Evolutionary conservation across 2,329 filamentous ascomycete species (phyloP), one percentile per base, ranked within the genome.

Genomic region (Alternaria ventricosa): DNA sequence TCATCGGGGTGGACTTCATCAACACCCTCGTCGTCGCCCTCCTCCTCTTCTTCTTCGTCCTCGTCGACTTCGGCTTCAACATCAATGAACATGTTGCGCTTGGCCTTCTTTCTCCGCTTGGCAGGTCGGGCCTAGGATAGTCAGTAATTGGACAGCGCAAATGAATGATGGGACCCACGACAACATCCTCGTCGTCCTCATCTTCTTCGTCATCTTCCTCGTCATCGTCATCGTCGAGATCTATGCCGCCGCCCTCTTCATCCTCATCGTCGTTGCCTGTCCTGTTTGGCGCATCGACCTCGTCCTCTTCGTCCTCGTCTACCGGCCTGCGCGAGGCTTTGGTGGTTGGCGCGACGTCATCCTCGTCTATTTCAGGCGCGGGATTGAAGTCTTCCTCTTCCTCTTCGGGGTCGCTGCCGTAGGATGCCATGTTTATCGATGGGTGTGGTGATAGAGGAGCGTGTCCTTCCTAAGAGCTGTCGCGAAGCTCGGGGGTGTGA

Each of bases 21-120:
- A 77, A 94, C 94, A 78, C 96, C 93, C 70, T 92, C 91, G 59
- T 94, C 94, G 61, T 86, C 93, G 61, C 93, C 93, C 61, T 86
- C 93, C 71, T 92, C 89, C 58, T 97, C 94, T 71, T 96, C 93
- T 71, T 79, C 77, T 55, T 97, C 95, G 68, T 97, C 90, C 63
- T 92, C 96, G 76, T 98, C 96, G 71, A 99, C 96, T 82, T 97
- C 96, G 79, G 96, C 96, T 85, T 99, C 96, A 75, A 95, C 93
- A 89, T 99, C 96, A 82, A 99, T 90, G 88, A 97, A 97, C 75
- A 91, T 90, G 72, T 93, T 92, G 67, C 93, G 89, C 68, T 87
- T 87, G 69, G 92, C 89, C 78, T 88, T 89, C 79, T 90, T 90
- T 76, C 86, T 82, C 61, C 94, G 92, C 81, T 98, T 98, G 73